Percentiles rank a stretch among this genome's conserved stretches.
Conservation (phyloP, 192 early-diverging fungal genomes). For the Backusella liffmaniae region DNA sequence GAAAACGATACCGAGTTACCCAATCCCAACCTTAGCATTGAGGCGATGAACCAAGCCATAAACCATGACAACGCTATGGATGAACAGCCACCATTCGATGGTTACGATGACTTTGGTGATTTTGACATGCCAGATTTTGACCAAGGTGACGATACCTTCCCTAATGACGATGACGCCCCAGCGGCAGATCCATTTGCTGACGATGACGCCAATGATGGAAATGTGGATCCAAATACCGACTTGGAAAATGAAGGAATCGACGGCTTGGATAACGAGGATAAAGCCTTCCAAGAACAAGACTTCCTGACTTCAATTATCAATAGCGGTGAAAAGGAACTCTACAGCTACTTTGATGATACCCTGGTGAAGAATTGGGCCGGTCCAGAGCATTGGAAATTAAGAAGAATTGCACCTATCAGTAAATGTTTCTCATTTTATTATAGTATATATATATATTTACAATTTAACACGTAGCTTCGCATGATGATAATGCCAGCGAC, state of each 20-base stretch:
- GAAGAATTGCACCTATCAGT: conserved; percentile 33
- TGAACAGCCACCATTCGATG: not conserved
- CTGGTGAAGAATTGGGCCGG: conserved; percentile 89
- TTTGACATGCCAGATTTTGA: conserved; percentile 26
- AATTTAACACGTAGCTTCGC: not conserved
- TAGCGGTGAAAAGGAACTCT: conserved; percentile 55
- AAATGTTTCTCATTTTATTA: not conserved
- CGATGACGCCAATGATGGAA: conserved; percentile 31
- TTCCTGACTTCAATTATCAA: not conserved
- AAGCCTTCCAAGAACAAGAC: conserved; percentile 13
- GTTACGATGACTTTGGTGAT: not conserved
- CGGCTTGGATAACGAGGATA: conserved; percentile 32
- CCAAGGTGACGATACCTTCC: conserved; percentile 14
- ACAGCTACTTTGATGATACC: conserved; percentile 86
- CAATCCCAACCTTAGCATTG: conserved; percentile 15
- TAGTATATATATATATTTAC: not conserved
- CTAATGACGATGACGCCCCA: conserved; percentile 18
- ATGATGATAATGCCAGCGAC: conserved; percentile 6
- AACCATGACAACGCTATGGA: conserved; percentile 11
- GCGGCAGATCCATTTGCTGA: conserved; percentile 32
- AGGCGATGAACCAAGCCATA: conserved; percentile 3
- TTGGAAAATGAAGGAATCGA: conserved; percentile 41
- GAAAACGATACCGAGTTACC: conserved; percentile 52
- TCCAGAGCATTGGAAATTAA: conserved; percentile 87
- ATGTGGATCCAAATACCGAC: conserved; percentile 39